Conservation (phyloP, 164 flowering plant species). For the Taxillus chinensis region DNA sequence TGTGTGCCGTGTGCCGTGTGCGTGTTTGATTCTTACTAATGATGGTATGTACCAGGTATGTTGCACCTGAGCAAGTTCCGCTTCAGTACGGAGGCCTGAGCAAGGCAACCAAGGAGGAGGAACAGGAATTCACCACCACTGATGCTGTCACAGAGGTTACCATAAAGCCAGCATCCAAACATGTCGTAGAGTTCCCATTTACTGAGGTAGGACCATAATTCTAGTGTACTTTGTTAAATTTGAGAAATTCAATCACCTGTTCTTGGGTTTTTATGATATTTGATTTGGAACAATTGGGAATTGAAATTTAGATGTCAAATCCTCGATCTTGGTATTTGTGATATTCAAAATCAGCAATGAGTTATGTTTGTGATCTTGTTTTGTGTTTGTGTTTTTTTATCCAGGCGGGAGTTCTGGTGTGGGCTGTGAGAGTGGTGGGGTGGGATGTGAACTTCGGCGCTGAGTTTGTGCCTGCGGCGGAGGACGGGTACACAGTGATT, state of each 20-base stretch:
- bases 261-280: too few relatives aligned
- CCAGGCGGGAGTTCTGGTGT: conserved; percentile 42
- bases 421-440: conserved; percentile 77
- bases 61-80: conserved; percentile 84
- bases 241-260: too few relatives aligned
- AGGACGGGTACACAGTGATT: conserved; percentile 65
- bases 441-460: conserved; percentile 79
- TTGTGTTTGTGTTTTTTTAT: neutral
- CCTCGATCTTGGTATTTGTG: too few relatives aligned
- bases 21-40: neutral
- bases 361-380: too few relatives aligned
- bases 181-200: conserved; percentile 56
- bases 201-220: conserved; percentile 40
- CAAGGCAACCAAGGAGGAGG: conserved; percentile 27
- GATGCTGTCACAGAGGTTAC: conserved; percentile 59
- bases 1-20: too few relatives aligned
- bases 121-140: conserved; percentile 48
- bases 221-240: too few relatives aligned
- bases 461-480: conserved; percentile 59
- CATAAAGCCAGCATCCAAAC: conserved; percentile 63
- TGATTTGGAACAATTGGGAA: neutral
- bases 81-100: conserved; percentile 74
- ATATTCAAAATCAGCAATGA: too few relatives aligned
- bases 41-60: conserved; percentile 35
- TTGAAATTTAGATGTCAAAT: too few relatives aligned